These are phyloP conservation scores for Sambucus nigra DNA, from an alignment of 129 eudicot genomes.

Conservation along the genomic window DNA sequence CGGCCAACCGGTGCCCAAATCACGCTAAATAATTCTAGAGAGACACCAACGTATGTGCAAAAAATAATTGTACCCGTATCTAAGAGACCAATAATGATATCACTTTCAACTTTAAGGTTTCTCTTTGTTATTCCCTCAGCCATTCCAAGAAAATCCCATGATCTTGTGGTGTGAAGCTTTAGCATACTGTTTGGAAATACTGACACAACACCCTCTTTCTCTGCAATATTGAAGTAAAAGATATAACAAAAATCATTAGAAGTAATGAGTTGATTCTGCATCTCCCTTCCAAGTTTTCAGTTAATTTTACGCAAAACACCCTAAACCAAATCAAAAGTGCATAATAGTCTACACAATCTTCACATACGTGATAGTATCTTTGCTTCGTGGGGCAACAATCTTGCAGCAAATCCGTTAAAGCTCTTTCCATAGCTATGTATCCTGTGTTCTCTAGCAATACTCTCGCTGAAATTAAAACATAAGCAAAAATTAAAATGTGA, in stretches of 20 bases:
- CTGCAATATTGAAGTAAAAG: conserved; percentile 20
- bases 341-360: too few species aligned
- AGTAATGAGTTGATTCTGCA: too few species aligned
- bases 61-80: conserved; percentile 50
- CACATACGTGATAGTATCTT: conserved; percentile 30
- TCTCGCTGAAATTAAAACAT: conserved; percentile 29
- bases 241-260: too few species aligned
- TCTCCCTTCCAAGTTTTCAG: too few species aligned
- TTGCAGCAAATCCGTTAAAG: conserved; percentile 79
- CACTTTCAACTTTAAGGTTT: conserved; percentile 41
- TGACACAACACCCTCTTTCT: conserved; percentile 49
- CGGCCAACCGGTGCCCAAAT: too few species aligned
- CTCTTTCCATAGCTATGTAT: conserved; percentile 71
- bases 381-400: conserved; percentile 77
- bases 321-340: too few species aligned
- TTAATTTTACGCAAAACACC: too few species aligned
- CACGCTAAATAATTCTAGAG: too few species aligned
- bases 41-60: not conserved
- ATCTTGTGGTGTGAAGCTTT: conserved; percentile 68
- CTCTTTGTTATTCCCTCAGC: conserved; percentile 26
- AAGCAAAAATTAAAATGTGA: not conserved
- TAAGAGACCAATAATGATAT: conserved; percentile 47
- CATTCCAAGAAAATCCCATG: conserved; percentile 87
- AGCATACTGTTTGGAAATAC: conserved; percentile 53
- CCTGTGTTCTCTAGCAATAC: conserved; percentile 48